These are phyloP conservation scores for Persicaria tinctoria DNA, from an alignment of 148 eudicot genomes.

Conservation along the genomic window DNA sequence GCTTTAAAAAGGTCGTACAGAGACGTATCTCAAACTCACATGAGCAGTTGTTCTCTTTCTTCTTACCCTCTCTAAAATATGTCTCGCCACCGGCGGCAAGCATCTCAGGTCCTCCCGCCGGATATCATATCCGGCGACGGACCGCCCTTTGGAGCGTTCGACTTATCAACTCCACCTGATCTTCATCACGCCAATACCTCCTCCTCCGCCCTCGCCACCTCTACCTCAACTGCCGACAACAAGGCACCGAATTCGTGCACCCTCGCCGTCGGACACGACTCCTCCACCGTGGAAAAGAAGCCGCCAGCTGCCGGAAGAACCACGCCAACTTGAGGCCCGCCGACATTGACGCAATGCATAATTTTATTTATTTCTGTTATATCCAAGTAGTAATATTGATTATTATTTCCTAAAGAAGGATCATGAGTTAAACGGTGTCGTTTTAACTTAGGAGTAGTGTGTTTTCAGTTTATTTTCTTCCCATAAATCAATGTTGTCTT, in stretches of 20 bases:
- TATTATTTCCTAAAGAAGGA: too few relatives aligned
- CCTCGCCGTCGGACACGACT: too few relatives aligned
- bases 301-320: too few relatives aligned
- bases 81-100: slow-evolving; percentile 1
- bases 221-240: not conserved
- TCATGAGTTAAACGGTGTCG: too few relatives aligned
- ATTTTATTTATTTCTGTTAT: too few relatives aligned
- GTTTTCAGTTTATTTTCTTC: too few relatives aligned
- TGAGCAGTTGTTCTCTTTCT: not conserved
- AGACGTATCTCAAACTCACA: not conserved
- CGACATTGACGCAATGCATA: too few relatives aligned
- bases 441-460: too few relatives aligned
- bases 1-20: not conserved
- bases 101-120: not conserved
- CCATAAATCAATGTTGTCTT: too few relatives aligned
- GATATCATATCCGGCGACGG: not conserved
- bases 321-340: too few relatives aligned
- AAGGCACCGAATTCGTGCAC: not conserved
- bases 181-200: not conserved
- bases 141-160: not conserved
- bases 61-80: not conserved
- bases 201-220: not conserved
- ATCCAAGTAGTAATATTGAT: too few relatives aligned
- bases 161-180: not conserved
- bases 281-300: too few relatives aligned